Evolutionary conservation across 106 monocot species (phyloP).

Genomic region (Dendrobium catenatum): DNA sequence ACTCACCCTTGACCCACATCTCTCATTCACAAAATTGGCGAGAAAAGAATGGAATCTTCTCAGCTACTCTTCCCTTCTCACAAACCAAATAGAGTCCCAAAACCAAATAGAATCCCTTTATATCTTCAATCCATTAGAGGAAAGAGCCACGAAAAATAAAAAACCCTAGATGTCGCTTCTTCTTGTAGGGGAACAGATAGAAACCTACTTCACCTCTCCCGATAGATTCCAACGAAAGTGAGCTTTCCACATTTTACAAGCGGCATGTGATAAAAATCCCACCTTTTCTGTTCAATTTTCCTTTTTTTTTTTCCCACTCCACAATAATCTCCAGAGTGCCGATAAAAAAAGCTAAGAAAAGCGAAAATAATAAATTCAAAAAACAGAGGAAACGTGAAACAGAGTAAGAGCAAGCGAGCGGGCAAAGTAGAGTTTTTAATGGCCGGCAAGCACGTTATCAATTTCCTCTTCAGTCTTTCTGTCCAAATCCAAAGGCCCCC

Average conservation of each 20-base stretch:
- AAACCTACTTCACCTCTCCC: conserved; percentile 5
- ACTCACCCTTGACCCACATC: not conserved
- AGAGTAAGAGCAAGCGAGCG: not conserved
- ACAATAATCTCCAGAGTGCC: not conserved
- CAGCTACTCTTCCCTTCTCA: not conserved
- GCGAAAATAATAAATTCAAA: not conserved
- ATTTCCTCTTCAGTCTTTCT: conserved; percentile 28
- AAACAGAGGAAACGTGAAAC: not conserved
- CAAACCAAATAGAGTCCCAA: not conserved
- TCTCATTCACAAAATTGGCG: not conserved
- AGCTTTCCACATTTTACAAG: conserved; percentile 17
- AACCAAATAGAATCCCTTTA: not conserved
- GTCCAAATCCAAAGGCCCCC: conserved; percentile 26
- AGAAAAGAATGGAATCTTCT: conserved; percentile 1
- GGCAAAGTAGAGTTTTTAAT: conserved; percentile 23
- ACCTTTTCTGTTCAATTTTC: conserved; percentile 1
- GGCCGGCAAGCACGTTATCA: conserved; percentile 92
- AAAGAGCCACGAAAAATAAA: not conserved
- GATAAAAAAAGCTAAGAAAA: not conserved
- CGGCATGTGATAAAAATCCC: not conserved
- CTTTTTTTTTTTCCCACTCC: not conserved
- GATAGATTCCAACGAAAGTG: conserved; percentile 19
- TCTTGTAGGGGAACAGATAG: not conserved
- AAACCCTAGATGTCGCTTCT: not conserved
- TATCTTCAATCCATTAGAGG: not conserved